Percentiles rank a stretch among this genome's conserved stretches.
phyloP scores from a whole-genome alignment of 1,284 basidiomycete genomes.

The Gymnopus androsaceus region DNA sequence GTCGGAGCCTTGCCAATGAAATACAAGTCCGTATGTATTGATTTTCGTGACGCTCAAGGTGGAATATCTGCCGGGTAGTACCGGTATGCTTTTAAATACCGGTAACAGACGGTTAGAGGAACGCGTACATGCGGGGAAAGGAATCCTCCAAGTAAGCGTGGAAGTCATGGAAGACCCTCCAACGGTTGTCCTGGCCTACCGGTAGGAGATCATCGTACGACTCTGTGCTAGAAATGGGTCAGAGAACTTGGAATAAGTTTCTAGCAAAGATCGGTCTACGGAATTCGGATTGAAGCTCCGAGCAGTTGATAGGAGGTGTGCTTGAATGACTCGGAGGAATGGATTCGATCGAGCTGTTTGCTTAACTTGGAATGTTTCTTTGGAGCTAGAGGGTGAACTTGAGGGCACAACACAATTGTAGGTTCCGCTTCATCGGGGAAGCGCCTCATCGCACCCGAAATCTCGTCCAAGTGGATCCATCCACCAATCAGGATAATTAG shows the following conservation, averaged over 20 bases:
- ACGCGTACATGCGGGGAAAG: conserved; percentile 41
- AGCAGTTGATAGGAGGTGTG: conserved; percentile 41
- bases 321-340: conserved; percentile 37
- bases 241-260: not conserved
- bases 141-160: conserved; percentile 43
- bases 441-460: not conserved
- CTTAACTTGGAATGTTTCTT: conserved; percentile 30
- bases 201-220: conserved; percentile 43
- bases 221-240: conserved; percentile 30
- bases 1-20: conserved; percentile 61
- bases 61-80: conserved; percentile 2
- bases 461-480: not conserved
- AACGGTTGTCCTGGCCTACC: conserved; percentile 45
- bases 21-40: conserved; percentile 63
- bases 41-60: conserved; percentile 52
- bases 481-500: not conserved
- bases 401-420: conserved; percentile 28
- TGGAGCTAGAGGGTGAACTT: conserved; percentile 32
- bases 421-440: not conserved
- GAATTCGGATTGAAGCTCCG: conserved; percentile 45
- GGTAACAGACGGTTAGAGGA: conserved; percentile 11
- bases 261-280: conserved; percentile 32
- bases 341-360: conserved; percentile 35
- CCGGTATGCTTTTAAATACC: not conserved
- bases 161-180: conserved; percentile 43